Conservation (phyloP, 306 rosid species). For the Fragaria nilgerrensis region DNA sequence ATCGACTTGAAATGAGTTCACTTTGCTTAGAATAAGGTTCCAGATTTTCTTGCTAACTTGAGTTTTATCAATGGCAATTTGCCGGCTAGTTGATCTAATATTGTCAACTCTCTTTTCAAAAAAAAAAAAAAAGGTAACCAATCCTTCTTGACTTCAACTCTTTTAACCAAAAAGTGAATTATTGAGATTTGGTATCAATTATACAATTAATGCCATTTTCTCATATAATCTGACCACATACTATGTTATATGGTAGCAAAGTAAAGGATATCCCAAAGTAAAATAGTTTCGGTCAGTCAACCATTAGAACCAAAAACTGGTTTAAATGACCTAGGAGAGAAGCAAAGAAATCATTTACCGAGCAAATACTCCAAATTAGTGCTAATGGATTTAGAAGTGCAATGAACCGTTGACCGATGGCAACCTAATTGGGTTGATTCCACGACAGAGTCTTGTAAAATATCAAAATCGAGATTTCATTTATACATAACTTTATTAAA, state of each 20-base stretch:
- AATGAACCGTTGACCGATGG: not conserved
- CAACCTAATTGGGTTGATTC: not conserved
- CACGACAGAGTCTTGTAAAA: too few species aligned
- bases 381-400: not conserved
- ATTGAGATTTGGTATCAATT: too few species aligned
- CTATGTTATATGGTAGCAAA: not conserved
- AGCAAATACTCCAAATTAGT: not conserved
- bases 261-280: too few species aligned
- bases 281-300: not conserved
- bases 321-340: not conserved
- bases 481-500: not conserved
- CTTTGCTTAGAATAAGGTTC: too few species aligned
- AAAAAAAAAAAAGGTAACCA: too few species aligned
- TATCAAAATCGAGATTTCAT: not conserved
- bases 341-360: not conserved
- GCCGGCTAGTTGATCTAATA: too few species aligned
- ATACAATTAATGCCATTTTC: not conserved
- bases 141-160: too few species aligned
- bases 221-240: not conserved
- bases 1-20: too few species aligned
- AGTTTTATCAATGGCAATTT: too few species aligned
- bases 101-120: too few species aligned
- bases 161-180: too few species aligned
- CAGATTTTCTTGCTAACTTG: too few species aligned
- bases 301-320: not conserved